Conservation (phyloP, 1,284 basidiomycete species). For the Malassezia sp. region DNA sequence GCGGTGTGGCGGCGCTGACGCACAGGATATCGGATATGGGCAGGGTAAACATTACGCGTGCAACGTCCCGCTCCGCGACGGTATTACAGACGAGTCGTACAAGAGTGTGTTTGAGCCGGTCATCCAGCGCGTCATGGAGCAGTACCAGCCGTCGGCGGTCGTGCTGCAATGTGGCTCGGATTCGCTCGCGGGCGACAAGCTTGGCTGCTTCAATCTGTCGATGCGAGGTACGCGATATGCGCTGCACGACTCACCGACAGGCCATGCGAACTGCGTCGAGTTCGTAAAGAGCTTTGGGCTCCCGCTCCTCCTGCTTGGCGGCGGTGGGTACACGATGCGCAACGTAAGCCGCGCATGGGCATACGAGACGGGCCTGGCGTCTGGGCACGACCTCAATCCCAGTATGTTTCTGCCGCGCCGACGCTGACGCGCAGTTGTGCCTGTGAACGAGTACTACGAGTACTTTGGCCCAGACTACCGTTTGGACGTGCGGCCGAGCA, state of each 20-base stretch:
- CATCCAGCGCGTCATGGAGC: conserved; percentile 86
- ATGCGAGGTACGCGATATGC: no score
- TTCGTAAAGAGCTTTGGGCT: conserved; percentile 95
- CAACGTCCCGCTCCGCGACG: conserved; percentile 90
- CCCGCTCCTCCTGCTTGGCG: conserved; percentile 81
- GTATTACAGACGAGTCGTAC: conserved; percentile 90
- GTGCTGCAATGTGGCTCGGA: conserved; percentile 98
- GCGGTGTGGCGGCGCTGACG: no score
- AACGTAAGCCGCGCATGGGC: conserved; percentile 96
- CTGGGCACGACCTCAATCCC: conserved; percentile 78
- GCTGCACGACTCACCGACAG: no score
- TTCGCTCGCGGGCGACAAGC: conserved; percentile 87
- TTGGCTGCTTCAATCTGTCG: conserved; percentile 90
- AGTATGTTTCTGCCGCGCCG: no score
- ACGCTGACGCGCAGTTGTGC: no score
- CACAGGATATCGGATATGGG: conserved; percentile 81
- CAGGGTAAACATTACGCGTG: conserved; percentile 64
- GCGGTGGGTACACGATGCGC: conserved; percentile 96
- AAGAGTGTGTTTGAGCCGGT: conserved; percentile 91
- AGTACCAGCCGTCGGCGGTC: conserved; percentile 87
- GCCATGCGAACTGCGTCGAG: conserved; percentile 91
- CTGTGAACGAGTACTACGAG: conserved; percentile 61
- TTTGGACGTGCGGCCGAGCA: conserved; percentile 89
- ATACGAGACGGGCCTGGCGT: conserved; percentile 90
- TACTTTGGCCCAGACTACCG: conserved; percentile 97